Evolutionary conservation across 306 rosid species (phyloP).

Genomic region (Quercus parvula): DNA sequence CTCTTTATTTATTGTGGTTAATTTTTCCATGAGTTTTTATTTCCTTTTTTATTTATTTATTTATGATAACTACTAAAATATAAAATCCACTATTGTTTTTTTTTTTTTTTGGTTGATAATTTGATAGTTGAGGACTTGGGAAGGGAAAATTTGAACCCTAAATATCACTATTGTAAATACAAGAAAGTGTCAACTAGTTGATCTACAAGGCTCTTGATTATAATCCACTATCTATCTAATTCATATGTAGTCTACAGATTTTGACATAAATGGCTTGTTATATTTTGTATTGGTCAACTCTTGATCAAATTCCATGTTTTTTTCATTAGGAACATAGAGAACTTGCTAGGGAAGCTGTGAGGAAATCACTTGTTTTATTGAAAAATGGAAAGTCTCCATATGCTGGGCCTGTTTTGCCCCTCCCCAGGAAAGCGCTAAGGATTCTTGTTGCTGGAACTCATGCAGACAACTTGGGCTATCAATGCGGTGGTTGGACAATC

Average conservation of each 20-base stretch:
- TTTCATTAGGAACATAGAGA: background rate
- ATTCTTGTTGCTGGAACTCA: conserved; percentile 7
- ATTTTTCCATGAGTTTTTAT: background rate
- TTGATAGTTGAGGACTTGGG: too few relatives aligned
- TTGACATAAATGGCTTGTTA: background rate
- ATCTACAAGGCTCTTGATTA: too few relatives aligned
- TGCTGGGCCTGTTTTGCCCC: background rate
- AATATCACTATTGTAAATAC: too few relatives aligned
- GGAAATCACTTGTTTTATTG: conserved; percentile 5
- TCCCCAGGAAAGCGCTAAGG: background rate
- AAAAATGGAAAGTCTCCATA: background rate
- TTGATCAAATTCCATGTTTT: background rate
- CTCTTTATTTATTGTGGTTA: background rate
- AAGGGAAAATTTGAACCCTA: too few relatives aligned
- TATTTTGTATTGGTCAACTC: background rate
- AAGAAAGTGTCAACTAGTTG: too few relatives aligned
- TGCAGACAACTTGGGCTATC: conserved; percentile 6
- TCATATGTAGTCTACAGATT: background rate
- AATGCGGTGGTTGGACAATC: conserved; percentile 4
- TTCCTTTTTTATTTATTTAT: background rate
- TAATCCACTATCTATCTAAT: background rate
- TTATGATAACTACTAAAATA: background rate
- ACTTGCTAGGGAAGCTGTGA: conserved; percentile 1
- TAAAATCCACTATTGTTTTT: too few relatives aligned
- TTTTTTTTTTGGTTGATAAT: too few relatives aligned